Base-by-base conservation (phyloP, 257 asterid species). In the Gynochthodes officinalis region DNA sequence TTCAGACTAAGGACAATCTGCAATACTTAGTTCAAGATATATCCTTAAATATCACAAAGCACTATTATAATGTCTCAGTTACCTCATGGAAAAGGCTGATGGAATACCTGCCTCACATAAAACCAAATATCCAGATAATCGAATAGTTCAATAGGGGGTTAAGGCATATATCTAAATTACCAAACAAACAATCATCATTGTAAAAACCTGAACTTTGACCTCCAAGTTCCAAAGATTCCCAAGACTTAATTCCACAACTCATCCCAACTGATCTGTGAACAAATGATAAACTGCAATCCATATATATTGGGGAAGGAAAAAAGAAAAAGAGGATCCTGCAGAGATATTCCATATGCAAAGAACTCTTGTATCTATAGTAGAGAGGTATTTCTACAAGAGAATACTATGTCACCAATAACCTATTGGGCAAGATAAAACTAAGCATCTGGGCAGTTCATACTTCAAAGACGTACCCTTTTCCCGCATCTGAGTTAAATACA, bases 91-190 rank as follows among this genome's bases (percentile, higher is more conserved):
- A 78, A 77, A 71, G 79, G 80, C 69, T 37, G 72, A 43, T 7
- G 74, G 63, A 70, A 72, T 66, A 84, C 88, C 91, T 86, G 96
- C 81, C 86, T 80, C 88, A 82, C 49, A 76, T 43, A 79, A 74
- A 81, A 72, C 75, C 77, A 79, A 49, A 76, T 73, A 80, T 83
- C 85, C 80, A 84, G 60, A 71, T 59, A n/a, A 79, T 79, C 74
- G 73, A 71, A 73, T 52, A 84, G 8, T 70, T 52, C 46, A 59
- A 82, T 48, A 81, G 25, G 76, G 64, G 78, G 75, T 77, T 27
- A 60, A 57, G 73, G 37, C 64, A 74, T 76, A 42, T 69, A 74
- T 83, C 83, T 80, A 69, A 80, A 59, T 75, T 68, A 48, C 42
- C 74, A 49, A 55, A 23, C 1, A 42, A 55, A 27, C 74, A 58